These are phyloP conservation scores for Jatropha podagrica DNA, from an alignment of 441 rosid species.

Conservation along the genomic window DNA sequence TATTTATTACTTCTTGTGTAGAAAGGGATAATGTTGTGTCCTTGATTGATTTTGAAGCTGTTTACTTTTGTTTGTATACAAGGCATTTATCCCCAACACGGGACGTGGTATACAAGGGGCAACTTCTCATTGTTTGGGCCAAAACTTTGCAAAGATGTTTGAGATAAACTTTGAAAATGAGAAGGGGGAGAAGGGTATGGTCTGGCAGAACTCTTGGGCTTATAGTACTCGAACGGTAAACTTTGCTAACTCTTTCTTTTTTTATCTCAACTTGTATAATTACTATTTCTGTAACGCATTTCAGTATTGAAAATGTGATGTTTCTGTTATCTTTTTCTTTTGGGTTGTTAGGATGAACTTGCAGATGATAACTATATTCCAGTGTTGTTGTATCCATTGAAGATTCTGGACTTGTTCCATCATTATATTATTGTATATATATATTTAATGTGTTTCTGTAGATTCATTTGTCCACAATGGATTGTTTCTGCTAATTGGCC, in stretches of 20 bases:
- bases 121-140: conserved; percentile 96
- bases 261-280: conserved; percentile 7
- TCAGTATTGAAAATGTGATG: neutral
- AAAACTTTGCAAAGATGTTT: conserved; percentile 96
- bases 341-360: conserved; percentile 6
- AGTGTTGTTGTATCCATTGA: neutral
- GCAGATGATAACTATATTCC: neutral
- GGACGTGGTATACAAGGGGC: conserved; percentile 99
- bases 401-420: neutral
- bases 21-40: neutral
- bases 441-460: neutral
- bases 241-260: neutral
- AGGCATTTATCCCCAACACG: conserved; percentile 97
- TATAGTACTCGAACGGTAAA: conserved; percentile 85
- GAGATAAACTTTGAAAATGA: conserved; percentile 92
- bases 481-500: neutral
- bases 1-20: conserved; percentile 20
- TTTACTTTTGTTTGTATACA: conserved; percentile 15
- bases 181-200: conserved; percentile 86
- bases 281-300: neutral
- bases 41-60: conserved; percentile 1
- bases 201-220: conserved; percentile 99
- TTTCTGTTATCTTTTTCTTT: conserved; percentile 1
- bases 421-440: neutral
- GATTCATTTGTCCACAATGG: neutral